Evolutionary conservation across 2,329 filamentous ascomycete species (phyloP), one percentile per base, ranked within the genome.

Genomic region (Cadophora sp.): DNA sequence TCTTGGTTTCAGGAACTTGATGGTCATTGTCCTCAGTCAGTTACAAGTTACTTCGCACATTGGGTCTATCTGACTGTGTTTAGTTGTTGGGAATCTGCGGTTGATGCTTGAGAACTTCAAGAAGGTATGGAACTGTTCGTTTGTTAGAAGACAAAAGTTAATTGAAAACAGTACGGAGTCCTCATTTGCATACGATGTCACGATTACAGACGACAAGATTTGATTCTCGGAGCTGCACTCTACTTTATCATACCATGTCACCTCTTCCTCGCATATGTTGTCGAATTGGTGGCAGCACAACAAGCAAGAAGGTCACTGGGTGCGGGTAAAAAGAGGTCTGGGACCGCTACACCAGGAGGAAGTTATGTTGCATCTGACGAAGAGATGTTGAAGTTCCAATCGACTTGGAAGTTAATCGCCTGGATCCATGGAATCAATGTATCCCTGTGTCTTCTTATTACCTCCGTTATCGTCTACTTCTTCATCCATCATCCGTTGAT

Each of bases 41-140:
- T 73, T 50, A 8, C 27, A 43, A 24, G 58, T 36, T 4, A 59
- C 6, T 13, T 45, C 22, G 53, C 14, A 56, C 39, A 24, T 30
- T 18, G 20, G 47, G 36, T 30, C 8, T 43, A 56, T 66, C 62
- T 47, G 36, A 51, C 55, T 2, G 63, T 51, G 68, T 36, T 56
- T 73, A 94, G 93, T 98, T 75, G 93, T 95, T 59, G 96, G 94
- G 75, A 99, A 99, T 78, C 81, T 99, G 61, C 90, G 96, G 71
- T 84, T 99, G 75, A 93, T 98, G 82, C 94, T 99, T 76, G 96
- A 98, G 80, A 99, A 99, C 77, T 93, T 95, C 73, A 92, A 95
- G 83, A 97, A 97, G 85, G 92, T 93, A 77, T 68, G 71, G 71
- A 22, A 64, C 3, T 20, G 18, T 16, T 33, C 43, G 18, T 20